Evolutionary conservation across 257 asterid genomes (phyloP), one percentile per base, ranked within the genome.

Genomic region (Avicennia marina): DNA sequence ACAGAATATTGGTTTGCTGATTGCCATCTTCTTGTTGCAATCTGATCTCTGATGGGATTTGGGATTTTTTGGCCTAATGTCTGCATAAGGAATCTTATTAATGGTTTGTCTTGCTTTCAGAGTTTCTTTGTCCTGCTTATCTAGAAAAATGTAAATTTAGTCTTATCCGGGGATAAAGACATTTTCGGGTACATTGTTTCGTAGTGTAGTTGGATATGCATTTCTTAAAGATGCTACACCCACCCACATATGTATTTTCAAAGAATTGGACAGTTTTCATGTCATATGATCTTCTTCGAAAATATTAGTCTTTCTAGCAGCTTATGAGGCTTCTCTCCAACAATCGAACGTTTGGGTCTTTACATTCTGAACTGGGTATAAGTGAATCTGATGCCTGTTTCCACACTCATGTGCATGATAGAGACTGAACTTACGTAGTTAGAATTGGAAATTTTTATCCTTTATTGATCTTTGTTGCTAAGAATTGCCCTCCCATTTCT

Each of bases 21-120:
- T 49, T 27, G 22, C 19, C 24, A 18, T 34, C 45, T 63, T 44
- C 63, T 62, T 67, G 58, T 58, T 42, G 12, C 51, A 54, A 40
- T 52, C 63, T 50, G 63, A 52, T 65, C 61, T 75, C 52, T 36
- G 62, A 40, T 75, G 64, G 40, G 40, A 57, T 21, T 52, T 65
- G 42, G n/a, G n/a, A n/a, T n/a, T n/a, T n/a, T n/a, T n/a, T 62
- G 57, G 59, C 74, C 41, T 58, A 57, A 58, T 53, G 64, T 50
- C 48, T 65, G n/a, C 58, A 51, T 10, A 62, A 57, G 52, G 70
- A 62, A 70, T 71, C 69, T 67, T 39, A 15, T 31, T 22, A 57
- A 39, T 60, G 43, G 7, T 39, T 42, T 64, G 9, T 59, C 64
- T 49, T 59, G 53, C 63, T 72, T 63, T 46, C 52, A 18, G 29